Conservation (phyloP, 768 basidiomycete genomes). For the Rhizopogon vinicolor region DNA sequence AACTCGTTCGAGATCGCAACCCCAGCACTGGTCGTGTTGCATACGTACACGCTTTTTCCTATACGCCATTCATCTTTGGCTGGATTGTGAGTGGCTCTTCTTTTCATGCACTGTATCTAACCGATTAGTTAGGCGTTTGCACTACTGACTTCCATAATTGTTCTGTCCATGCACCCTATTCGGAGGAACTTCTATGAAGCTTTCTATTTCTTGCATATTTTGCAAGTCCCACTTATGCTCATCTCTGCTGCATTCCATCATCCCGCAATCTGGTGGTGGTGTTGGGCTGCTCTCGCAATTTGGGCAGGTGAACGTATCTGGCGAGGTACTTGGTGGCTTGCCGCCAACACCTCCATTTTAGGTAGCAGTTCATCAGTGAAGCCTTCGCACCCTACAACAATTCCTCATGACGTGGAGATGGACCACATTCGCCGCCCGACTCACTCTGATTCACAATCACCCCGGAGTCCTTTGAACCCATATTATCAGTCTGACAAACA, state of each 20-base stretch:
- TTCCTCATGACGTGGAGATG: constrained; percentile 22
- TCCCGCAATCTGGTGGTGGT: constrained; percentile 63
- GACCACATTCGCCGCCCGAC: constrained; percentile 4
- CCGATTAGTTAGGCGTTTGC: constrained; percentile 44
- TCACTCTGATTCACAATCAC: constrained; percentile 3
- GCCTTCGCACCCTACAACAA: neutral
- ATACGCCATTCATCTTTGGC: constrained; percentile 59
- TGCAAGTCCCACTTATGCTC: constrained; percentile 59
- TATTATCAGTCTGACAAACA: constrained; percentile 13
- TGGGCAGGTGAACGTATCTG: constrained; percentile 63
- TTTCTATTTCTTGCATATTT: constrained; percentile 64
- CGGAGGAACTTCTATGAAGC: constrained; percentile 52
- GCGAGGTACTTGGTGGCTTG: constrained; percentile 51
- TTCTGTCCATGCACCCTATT: constrained; percentile 46
- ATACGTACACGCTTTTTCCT: constrained; percentile 51
- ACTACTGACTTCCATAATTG: constrained; percentile 47
- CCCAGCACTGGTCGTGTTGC: constrained; percentile 35
- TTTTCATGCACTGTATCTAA: constrained; percentile 1
- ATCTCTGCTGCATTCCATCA: constrained; percentile 63
- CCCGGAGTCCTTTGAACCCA: constrained; percentile 20
- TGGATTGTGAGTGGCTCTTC: constrained; percentile 40
- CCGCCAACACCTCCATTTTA: constrained; percentile 49
- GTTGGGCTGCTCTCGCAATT: constrained; percentile 53
- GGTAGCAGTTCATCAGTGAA: constrained; percentile 14
- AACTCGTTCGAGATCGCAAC: constrained; percentile 50